Percentiles rank a stretch among this genome's conserved stretches.
These are phyloP conservation scores for Triticum monococcum DNA, from an alignment of 176 grass and related monocot species.

Conservation along the genomic window DNA sequence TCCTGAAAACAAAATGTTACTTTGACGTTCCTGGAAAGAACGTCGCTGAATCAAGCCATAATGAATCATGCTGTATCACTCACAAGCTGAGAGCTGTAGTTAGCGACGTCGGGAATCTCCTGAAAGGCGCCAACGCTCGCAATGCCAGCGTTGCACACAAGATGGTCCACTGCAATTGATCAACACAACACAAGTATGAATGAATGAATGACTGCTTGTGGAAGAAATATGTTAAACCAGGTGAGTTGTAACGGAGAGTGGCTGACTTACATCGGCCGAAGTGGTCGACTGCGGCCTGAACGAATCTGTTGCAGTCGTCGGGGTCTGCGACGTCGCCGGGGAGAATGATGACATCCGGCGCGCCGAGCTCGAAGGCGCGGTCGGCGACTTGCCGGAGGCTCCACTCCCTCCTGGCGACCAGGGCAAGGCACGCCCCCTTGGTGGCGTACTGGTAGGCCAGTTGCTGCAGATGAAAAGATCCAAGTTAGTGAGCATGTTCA, in stretches of 20 bases:
- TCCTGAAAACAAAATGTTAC: constrained; percentile 31
- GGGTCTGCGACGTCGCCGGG: constrained; percentile 38
- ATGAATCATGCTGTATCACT: not conserved
- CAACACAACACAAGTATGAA: not conserved
- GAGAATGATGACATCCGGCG: constrained; percentile 51
- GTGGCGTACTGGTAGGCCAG: constrained; percentile 64
- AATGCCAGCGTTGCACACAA: constrained; percentile 62
- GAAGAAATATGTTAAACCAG: not conserved
- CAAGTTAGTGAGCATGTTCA: no score
- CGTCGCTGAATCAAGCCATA: not conserved
- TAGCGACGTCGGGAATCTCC: constrained; percentile 57
- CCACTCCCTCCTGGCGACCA: constrained; percentile 56
- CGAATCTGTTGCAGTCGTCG: constrained; percentile 38
- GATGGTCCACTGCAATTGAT: constrained; percentile 55
- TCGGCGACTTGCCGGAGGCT: constrained; percentile 53
- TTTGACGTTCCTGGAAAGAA: not conserved
- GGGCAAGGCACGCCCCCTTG: constrained; percentile 50
- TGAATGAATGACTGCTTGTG: no score
- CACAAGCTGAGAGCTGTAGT: constrained; percentile 50
- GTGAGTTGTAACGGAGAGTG: not conserved
- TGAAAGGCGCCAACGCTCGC: constrained; percentile 42
- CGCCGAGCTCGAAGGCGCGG: constrained; percentile 34
- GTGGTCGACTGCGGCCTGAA: constrained; percentile 42
- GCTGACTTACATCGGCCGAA: constrained; percentile 43
- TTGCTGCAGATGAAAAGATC: constrained; percentile 17